phyloP scores from a whole-genome alignment of 306 rosid species.

The Cicer pinnatifidum region DNA sequence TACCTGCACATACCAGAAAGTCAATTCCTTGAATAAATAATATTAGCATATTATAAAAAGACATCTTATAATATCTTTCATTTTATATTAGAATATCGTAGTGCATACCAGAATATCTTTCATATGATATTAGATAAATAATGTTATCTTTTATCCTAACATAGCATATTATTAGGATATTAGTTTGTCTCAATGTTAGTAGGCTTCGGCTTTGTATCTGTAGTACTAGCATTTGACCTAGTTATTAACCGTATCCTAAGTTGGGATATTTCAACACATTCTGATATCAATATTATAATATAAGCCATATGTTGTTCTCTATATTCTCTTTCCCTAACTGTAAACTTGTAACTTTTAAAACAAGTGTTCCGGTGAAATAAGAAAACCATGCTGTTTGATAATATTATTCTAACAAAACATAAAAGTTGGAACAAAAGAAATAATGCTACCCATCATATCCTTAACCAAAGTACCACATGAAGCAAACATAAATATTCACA shows the following conservation, averaged over 20 bases:
- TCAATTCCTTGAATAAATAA: conserved; percentile 37
- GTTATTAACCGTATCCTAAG: neutral
- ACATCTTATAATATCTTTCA: no score
- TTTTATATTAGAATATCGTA: no score
- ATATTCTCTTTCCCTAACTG: neutral
- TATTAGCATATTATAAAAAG: no score
- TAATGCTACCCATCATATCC: conserved; percentile 13
- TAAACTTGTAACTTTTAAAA: conserved; percentile 9
- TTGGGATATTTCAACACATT: conserved; percentile 10
- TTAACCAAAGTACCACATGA: conserved; percentile 32
- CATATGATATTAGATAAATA: neutral
- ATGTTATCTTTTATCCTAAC: neutral
- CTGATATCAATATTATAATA: conserved; percentile 9
- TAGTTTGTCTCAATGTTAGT: neutral
- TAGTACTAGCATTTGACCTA: conserved; percentile 5
- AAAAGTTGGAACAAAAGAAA: conserved; percentile 32
- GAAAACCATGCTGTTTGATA: conserved; percentile 26
- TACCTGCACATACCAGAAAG: conserved; percentile 60
- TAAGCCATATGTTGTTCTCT: neutral
- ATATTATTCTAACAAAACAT: conserved; percentile 11
- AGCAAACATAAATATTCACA: conserved; percentile 34
- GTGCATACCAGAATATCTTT: no score
- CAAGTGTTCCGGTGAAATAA: conserved; percentile 1
- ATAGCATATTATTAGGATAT: neutral
- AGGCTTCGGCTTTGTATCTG: neutral